A percentile compares a stretch with the other conserved stretches of the same genome.
These are phyloP conservation scores for Claviceps africana DNA, from an alignment of 2,329 filamentous ascomycete genomes.

Conservation along the genomic window DNA sequence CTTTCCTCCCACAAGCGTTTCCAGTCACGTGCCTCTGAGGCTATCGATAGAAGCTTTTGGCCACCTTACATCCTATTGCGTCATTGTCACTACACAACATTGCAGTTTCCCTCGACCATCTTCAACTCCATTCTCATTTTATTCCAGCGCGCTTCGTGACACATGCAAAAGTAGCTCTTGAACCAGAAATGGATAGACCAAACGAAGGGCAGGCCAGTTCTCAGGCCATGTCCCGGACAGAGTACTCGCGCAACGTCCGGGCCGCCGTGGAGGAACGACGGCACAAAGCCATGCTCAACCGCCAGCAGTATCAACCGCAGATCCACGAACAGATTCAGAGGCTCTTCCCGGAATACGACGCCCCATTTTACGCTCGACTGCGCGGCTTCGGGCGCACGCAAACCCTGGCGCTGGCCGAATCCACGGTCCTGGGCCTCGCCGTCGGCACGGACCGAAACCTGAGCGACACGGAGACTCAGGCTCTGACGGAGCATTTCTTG, in stretches of 20 bases:
- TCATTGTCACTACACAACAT: conserved; percentile 3
- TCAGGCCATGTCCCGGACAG: conserved; percentile 9
- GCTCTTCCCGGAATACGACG: conserved; percentile 18
- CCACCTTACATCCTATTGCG: conserved; percentile 11
- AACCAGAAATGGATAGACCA: conserved; percentile 8
- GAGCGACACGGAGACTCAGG: conserved; percentile 22
- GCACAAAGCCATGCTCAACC: conserved; percentile 14
- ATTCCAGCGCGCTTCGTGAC: background rate
- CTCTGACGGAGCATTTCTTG: conserved; percentile 20
- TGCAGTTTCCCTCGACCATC: background rate
- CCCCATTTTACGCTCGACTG: conserved; percentile 18
- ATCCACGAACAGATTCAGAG: conserved; percentile 19
- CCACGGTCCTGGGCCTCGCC: conserved; percentile 15
- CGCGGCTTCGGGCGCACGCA: conserved; percentile 15
- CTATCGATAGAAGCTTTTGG: background rate
- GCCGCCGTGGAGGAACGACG: conserved; percentile 21
- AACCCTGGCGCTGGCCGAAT: conserved; percentile 17
- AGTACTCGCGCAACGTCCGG: conserved; percentile 12
- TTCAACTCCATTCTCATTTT: too few relatives aligned
- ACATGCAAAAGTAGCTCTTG: background rate
- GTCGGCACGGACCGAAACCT: conserved; percentile 17
- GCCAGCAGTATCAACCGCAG: conserved; percentile 16
- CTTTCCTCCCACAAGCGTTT: background rate
- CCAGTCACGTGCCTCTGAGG: background rate
- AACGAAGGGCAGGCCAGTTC: conserved; percentile 15